Conservation (phyloP, 805 yeast genomes). For the Pichia paraexigua region DNA sequence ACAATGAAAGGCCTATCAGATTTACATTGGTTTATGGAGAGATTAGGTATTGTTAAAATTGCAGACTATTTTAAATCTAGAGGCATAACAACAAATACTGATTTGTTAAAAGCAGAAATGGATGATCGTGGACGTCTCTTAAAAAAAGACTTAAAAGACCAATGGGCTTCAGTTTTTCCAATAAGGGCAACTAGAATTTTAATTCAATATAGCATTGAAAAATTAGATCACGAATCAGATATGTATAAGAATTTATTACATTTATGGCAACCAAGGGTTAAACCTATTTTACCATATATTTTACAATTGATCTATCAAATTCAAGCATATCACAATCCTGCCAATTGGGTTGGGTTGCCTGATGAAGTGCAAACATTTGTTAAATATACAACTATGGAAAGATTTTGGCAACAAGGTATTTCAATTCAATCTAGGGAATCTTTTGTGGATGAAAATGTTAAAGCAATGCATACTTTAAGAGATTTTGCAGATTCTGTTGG, state of each 20-base stretch:
- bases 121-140: slow-evolving; percentile 80
- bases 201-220: slow-evolving; percentile 92
- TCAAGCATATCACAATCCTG: slow-evolving; percentile 91
- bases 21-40: slow-evolving; percentile 96
- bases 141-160: slow-evolving; percentile 72
- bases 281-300: slow-evolving; percentile 86
- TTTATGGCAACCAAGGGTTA: slow-evolving; percentile 90
- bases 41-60: slow-evolving; percentile 88
- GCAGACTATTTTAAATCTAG: slow-evolving; percentile 83
- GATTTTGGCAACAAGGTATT: slow-evolving; percentile 98
- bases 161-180: slow-evolving; percentile 93
- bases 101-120: slow-evolving; percentile 71
- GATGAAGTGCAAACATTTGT: slow-evolving; percentile 87
- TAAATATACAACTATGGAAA: slow-evolving; percentile 78
- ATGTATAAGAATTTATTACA: slow-evolving; percentile 63
- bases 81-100: slow-evolving; percentile 69
- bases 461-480: slow-evolving; percentile 86
- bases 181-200: slow-evolving; percentile 92
- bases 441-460: slow-evolving; percentile 87
- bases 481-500: slow-evolving; percentile 98
- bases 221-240: slow-evolving; percentile 68
- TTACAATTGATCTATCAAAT: slow-evolving; percentile 81
- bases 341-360: slow-evolving; percentile 83
- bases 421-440: slow-evolving; percentile 90
- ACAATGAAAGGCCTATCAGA: slow-evolving; percentile 86